Evolutionary conservation across 495 filamentous ascomycete species (phyloP), one percentile per base, ranked within the genome.

Genomic region (Astrothelium macrocarpum): DNA sequence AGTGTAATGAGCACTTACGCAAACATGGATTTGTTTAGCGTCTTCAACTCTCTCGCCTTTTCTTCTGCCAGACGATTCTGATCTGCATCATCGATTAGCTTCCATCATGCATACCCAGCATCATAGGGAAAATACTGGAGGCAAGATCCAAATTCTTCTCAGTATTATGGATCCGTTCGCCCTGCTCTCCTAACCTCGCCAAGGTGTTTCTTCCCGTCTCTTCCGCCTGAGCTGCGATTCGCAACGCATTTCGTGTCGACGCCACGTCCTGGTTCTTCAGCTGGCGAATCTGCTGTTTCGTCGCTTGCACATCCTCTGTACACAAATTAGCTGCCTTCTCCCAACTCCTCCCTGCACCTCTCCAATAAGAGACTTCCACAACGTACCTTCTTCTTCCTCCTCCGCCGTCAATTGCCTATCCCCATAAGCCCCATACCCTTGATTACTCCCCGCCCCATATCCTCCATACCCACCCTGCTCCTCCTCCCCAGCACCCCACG

Each of bases 1-100:
- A n/a, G n/a, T n/a, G n/a, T n/a, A n/a, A n/a, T n/a, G n/a, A 3
- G n/a, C 29, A 56, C 49, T 56, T 29, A 56, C 49, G 87, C 86
- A 65, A 94, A 93, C 90, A 95, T 93, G 75, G 83, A 87, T 67
- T 85, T 81, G 69, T 92, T 95, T 9, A 87, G 76, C 0, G 80
- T 85, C 75, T 90, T 90, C 16, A 95, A 74, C 66, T 95, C 90
- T 49, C 79, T 80, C 2, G 89, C 83, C 68, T 87, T 90, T 62
- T 87, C 87, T 60, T 87, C 85, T 0, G 90, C 90, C n/a, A 86
- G 71, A 16, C 81, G 79, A 63, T 86, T 89, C 66, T 90, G 84
- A 42, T 81, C 82, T 2, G 80, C 74, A 0, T 88, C 85, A 60
- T 85, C 77, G 32, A 31, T 53, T 18, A 59, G 62, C 59, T n/a